Evolutionary conservation across 257 asterid genomes (phyloP).

Genomic region (Solanum paucissectum): DNA sequence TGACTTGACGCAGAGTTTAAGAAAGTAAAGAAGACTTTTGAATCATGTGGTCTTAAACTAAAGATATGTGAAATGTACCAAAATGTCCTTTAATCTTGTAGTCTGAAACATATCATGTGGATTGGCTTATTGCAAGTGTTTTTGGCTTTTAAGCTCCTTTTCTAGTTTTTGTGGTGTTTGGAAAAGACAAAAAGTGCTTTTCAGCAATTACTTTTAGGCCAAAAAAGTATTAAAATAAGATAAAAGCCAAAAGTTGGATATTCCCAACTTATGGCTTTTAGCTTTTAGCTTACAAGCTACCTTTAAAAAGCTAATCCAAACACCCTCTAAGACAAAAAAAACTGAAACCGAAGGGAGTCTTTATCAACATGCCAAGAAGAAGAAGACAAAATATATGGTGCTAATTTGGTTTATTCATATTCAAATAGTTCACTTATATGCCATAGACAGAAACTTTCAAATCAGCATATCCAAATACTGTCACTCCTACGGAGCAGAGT

Average conservation of each 20-base stretch:
- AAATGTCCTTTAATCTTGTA: background rate
- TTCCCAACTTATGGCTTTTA: background rate
- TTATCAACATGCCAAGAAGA: background rate
- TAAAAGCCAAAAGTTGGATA: background rate
- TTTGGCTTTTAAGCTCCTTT: background rate
- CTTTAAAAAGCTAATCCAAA: background rate
- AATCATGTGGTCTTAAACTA: background rate
- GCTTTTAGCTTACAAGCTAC: background rate
- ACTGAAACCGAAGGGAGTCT: background rate
- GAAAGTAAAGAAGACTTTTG: background rate
- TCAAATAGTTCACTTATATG: background rate
- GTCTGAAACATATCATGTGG: background rate
- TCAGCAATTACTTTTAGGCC: background rate
- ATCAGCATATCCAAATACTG: background rate
- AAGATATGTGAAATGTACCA: background rate
- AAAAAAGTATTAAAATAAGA: background rate
- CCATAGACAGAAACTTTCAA: background rate
- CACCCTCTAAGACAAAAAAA: background rate
- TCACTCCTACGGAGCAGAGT: background rate
- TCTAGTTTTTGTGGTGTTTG: background rate
- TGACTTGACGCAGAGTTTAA: background rate
- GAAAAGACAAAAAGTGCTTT: background rate
- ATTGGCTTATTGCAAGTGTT: background rate
- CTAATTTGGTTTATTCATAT: background rate
- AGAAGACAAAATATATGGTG: background rate